Conservation (phyloP, 2,329 filamentous ascomycete genomes). For the Apiospora malaysiana region DNA sequence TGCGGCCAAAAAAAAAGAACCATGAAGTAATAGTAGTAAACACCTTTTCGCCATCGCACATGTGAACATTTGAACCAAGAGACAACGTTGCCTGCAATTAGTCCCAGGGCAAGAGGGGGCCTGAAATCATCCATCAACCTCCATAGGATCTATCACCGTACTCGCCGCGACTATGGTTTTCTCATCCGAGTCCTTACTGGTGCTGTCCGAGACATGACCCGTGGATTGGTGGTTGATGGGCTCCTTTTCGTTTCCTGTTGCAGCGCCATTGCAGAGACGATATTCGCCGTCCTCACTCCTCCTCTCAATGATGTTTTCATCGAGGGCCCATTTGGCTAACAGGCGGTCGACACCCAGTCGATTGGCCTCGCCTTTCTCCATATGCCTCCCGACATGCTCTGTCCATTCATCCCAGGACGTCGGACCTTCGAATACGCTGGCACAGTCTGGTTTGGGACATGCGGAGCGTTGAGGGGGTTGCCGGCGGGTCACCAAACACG, state of each 20-base stretch:
- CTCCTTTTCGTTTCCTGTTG: conserved; percentile 37
- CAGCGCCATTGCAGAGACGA: conserved; percentile 54
- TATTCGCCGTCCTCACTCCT: conserved; percentile 61
- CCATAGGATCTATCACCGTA: conserved; percentile 43
- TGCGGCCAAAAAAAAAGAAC: conserved; percentile 6
- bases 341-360: conserved; percentile 62
- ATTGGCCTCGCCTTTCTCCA: conserved; percentile 74
- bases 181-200: conserved; percentile 37
- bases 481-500: conserved; percentile 75
- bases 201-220: conserved; percentile 39
- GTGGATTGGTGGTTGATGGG: conserved; percentile 31
- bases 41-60: conserved; percentile 18
- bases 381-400: conserved; percentile 88
- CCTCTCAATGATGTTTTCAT: conserved; percentile 67
- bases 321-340: conserved; percentile 66
- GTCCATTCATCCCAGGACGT: conserved; percentile 89
- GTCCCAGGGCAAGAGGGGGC: not conserved
- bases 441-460: conserved; percentile 75
- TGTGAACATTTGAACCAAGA: conserved; percentile 11
- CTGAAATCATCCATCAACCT: conserved; percentile 38
- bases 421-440: conserved; percentile 70
- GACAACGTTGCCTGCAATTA: conserved; percentile 17
- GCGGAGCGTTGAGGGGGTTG: conserved; percentile 73
- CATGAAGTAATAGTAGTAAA: conserved; percentile 8
- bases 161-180: conserved; percentile 43